Evolutionary conservation across 1,284 basidiomycete genomes (phyloP).

Genomic region (Malassezia vespertilionis): DNA sequence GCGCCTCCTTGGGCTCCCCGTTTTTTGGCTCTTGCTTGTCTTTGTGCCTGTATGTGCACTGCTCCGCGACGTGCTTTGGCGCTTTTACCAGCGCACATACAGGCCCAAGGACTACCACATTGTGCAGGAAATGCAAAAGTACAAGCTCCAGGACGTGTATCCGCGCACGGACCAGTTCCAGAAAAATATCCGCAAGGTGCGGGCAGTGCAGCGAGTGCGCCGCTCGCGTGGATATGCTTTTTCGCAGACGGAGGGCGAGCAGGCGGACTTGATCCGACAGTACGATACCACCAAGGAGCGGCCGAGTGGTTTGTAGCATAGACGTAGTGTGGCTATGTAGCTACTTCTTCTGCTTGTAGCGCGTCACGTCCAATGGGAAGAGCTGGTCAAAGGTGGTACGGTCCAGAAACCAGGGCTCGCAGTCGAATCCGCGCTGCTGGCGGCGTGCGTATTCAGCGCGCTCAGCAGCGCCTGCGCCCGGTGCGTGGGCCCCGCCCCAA

Average conservation of each 20-base stretch:
- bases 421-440: background rate
- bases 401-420: conserved; percentile 21
- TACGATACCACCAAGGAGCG: conserved; percentile 40
- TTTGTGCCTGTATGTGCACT: conserved; percentile 81
- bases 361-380: conserved; percentile 16
- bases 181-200: conserved; percentile 40
- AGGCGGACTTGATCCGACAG: conserved; percentile 41
- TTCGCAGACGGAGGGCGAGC: conserved; percentile 41
- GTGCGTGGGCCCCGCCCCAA: conserved; percentile 6
- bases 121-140: conserved; percentile 81
- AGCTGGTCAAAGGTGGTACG: conserved; percentile 17
- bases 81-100: conserved; percentile 60
- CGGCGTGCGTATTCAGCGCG: background rate
- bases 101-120: conserved; percentile 84
- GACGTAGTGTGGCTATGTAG: background rate
- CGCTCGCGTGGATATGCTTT: conserved; percentile 45
- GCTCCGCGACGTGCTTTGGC: conserved; percentile 58
- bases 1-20: conserved; percentile 69
- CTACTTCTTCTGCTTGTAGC: conserved; percentile 9
- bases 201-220: conserved; percentile 43
- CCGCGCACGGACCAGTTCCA: conserved; percentile 84
- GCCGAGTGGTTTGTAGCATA: conserved; percentile 7
- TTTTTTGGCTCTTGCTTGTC: conserved; percentile 81
- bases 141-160: conserved; percentile 91
- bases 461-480: conserved; percentile 7